These are phyloP conservation scores for Madurella mycetomatis DNA, from an alignment of 2,329 filamentous ascomycete genomes.

Conservation along the genomic window DNA sequence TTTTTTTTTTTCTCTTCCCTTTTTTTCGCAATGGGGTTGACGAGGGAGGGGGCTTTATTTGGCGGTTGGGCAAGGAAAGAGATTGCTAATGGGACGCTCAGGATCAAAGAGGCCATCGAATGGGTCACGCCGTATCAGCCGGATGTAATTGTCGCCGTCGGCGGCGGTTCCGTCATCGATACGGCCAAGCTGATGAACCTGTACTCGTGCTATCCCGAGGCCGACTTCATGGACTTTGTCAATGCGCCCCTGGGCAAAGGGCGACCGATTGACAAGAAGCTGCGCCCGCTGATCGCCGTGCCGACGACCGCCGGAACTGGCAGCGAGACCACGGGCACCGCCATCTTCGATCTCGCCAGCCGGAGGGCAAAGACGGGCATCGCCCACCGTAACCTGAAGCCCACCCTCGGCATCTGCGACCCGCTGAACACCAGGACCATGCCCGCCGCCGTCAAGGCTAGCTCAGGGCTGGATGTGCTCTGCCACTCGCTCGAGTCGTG, in stretches of 20 bases:
- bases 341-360: slow-evolving; percentile 91
- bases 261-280: slow-evolving; percentile 62
- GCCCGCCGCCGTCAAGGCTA: slow-evolving; percentile 89
- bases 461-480: slow-evolving; percentile 87
- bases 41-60: no score
- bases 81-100: slow-evolving; percentile 32
- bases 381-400: slow-evolving; percentile 91
- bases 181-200: slow-evolving; percentile 99
- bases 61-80: neutral
- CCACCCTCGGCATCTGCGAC: slow-evolving; percentile 81
- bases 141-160: slow-evolving; percentile 90
- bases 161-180: slow-evolving; percentile 91
- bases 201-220: slow-evolving; percentile 84
- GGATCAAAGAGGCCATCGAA: slow-evolving; percentile 82
- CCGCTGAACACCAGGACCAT: slow-evolving; percentile 92
- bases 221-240: slow-evolving; percentile 95
- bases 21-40: neutral
- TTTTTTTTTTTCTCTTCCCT: neutral
- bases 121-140: slow-evolving; percentile 76
- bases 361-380: slow-evolving; percentile 93
- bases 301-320: slow-evolving; percentile 84
- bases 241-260: slow-evolving; percentile 91
- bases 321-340: slow-evolving; percentile 93
- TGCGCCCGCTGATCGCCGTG: slow-evolving; percentile 75
- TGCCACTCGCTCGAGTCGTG: slow-evolving; percentile 95